Conservation (phyloP, 106 monocot genomes). For the Amphibolis antarctica region DNA sequence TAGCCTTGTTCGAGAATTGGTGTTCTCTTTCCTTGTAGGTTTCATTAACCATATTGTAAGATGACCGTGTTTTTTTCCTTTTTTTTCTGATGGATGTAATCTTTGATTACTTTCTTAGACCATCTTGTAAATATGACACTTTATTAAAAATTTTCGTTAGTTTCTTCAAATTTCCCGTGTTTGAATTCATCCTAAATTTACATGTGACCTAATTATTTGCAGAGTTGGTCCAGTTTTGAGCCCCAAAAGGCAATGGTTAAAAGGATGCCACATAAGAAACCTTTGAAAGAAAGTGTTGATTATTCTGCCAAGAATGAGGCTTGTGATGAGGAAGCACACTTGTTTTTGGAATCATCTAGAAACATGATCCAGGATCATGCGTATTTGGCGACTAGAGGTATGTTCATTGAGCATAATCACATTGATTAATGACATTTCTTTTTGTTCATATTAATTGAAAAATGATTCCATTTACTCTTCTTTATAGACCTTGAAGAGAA, state of each 20-base stretch:
- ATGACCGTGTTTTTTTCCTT: too few species aligned
- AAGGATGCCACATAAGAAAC: conserved; percentile 31
- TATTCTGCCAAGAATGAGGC: conserved; percentile 6
- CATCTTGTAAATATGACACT: too few species aligned
- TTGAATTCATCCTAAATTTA: background rate
- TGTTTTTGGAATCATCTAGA: conserved; percentile 16
- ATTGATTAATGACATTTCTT: background rate
- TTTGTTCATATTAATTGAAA: background rate
- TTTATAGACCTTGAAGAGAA: conserved; percentile 26
- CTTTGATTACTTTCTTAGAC: too few species aligned
- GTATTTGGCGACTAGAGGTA: conserved; percentile 32
- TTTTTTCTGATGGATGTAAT: too few species aligned
- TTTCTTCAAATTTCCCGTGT: background rate
- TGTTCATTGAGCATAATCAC: background rate
- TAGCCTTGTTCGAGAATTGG: too few species aligned
- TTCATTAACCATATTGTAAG: too few species aligned
- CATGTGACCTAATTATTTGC: background rate
- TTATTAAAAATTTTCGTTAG: too few species aligned
- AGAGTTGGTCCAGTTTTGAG: conserved; percentile 64
- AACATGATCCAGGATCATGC: conserved; percentile 11
- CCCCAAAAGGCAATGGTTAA: conserved; percentile 79
- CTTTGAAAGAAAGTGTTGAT: conserved; percentile 9
- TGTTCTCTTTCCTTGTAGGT: too few species aligned
- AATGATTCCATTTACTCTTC: conserved; percentile 1
- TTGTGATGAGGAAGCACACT: conserved; percentile 5